phyloP scores from a whole-genome alignment of 768 basidiomycete genomes.

The Hemileccinum impolitum region DNA sequence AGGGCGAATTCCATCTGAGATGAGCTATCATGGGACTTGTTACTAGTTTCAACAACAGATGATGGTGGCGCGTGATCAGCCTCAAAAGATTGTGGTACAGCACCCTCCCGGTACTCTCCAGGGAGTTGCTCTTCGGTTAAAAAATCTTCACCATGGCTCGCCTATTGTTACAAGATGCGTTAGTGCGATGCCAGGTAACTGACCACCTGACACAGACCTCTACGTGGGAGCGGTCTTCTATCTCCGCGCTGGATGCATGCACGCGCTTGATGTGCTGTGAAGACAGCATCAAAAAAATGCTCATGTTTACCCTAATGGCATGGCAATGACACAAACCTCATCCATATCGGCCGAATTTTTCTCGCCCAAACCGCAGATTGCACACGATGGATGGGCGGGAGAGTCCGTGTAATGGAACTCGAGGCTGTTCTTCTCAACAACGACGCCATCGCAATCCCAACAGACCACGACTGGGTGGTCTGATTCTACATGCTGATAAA shows the following conservation, averaged over 20 bases:
- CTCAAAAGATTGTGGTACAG: neutral
- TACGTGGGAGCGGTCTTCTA: neutral
- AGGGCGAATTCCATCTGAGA: neutral
- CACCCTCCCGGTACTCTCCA: neutral
- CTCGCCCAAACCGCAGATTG: constrained; percentile 16
- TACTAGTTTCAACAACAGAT: neutral
- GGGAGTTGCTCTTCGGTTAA: neutral
- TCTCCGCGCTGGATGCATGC: constrained; percentile 10
- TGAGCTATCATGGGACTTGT: neutral
- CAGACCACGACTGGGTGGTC: constrained; percentile 26
- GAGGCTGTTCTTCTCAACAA: constrained; percentile 19
- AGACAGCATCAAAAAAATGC: constrained; percentile 8
- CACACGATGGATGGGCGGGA: constrained; percentile 20
- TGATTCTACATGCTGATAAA: constrained; percentile 20
- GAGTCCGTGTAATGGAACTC: constrained; percentile 24
- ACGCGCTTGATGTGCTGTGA: constrained; percentile 19
- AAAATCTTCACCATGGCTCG: neutral
- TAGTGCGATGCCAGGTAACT: neutral
- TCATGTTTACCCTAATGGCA: neutral
- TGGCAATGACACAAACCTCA: constrained; percentile 15
- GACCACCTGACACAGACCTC: neutral
- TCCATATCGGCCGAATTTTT: constrained; percentile 14
- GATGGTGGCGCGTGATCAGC: neutral
- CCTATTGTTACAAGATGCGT: constrained; percentile 6
- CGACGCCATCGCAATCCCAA: constrained; percentile 28